Conservation (phyloP, 2,329 filamentous ascomycete species). For the Colletotrichum tanaceti region DNA sequence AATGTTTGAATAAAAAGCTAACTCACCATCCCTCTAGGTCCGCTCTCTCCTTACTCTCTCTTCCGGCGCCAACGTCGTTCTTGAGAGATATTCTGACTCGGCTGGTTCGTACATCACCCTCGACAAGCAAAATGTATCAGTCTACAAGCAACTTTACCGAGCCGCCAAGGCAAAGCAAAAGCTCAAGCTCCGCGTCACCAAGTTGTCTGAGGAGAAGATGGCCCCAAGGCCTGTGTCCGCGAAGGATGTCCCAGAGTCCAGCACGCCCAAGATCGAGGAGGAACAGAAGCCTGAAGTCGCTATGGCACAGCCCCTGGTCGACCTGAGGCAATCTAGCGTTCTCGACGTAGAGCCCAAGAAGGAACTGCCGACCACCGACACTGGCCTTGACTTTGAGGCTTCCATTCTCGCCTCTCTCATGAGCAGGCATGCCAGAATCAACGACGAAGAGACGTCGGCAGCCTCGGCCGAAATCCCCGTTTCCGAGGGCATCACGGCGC, state of each 20-base stretch:
- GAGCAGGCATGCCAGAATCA: constrained; percentile 39
- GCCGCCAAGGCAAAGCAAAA: constrained; percentile 98
- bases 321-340: constrained; percentile 44
- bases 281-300: constrained; percentile 8
- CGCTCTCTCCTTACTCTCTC: constrained; percentile 75
- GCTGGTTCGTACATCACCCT: constrained; percentile 83
- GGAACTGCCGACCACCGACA: constrained; percentile 37
- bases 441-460: constrained; percentile 24
- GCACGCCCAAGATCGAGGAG: constrained; percentile 43
- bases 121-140: constrained; percentile 78
- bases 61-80: constrained; percentile 69
- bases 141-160: constrained; percentile 97
- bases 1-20: neutral
- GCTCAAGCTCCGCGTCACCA: constrained; percentile 84
- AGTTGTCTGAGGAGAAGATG: constrained; percentile 47
- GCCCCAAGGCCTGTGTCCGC: constrained; percentile 59
- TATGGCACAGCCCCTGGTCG: constrained; percentile 34
- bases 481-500: constrained; percentile 44
- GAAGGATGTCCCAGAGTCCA: constrained; percentile 61
- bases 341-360: constrained; percentile 31
- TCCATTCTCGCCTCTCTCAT: constrained; percentile 41
- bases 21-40: constrained; percentile 62
- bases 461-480: constrained; percentile 43
- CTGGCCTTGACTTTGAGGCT: constrained; percentile 40
- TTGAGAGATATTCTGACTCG: constrained; percentile 97